Evolutionary conservation across 768 basidiomycete genomes (phyloP), one percentile per base, ranked within the genome.

Genomic region (Coprinopsis cinerea): DNA sequence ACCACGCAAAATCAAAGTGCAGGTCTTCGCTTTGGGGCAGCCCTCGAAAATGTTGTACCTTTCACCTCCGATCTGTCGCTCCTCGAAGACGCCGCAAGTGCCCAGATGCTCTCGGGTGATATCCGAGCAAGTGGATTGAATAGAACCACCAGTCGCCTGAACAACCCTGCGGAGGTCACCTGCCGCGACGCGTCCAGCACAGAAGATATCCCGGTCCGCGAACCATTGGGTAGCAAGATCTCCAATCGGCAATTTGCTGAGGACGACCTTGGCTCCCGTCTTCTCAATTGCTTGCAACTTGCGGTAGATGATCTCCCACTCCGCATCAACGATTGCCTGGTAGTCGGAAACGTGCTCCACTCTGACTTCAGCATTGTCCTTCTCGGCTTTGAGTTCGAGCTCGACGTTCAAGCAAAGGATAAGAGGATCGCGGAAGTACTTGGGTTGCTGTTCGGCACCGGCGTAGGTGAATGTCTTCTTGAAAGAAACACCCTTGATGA

Each of bases 391-490:
- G 57, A 99, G 76, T 67, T 99, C 96, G 47, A 99, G 81, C 65
- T 99, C 96, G 56, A 99, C 95, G 63, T 99, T 99, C 49, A 99
- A 68, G 62, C 92, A 93, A 15, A 97, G 76, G 49, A 99, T 84
- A 59, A 93, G 84, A 39, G 95, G 92, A 61, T 95, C 63, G 54
- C 71, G 71, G 77, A 98, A 96, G 27, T 79, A 76, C 70, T 98
- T 98, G 36, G 95, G 96, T 64, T 98, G 95, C 67, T 99, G 96
- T 64, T 99, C 96, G 17, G 96, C 96, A 41, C 96, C 96, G 18
- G 96, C 96, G 57, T 99, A 99, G 1, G 93, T 94, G 69, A 99
- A 99, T 0, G 96, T 99, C 74, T 99, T 99, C 68, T 97, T 97
- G 83, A 98, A 99, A 0, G 96, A 83, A 42, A 99, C 96, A 32